Conservation (phyloP, 345 rosid species). For the Zanthoxylum bungeanum region DNA sequence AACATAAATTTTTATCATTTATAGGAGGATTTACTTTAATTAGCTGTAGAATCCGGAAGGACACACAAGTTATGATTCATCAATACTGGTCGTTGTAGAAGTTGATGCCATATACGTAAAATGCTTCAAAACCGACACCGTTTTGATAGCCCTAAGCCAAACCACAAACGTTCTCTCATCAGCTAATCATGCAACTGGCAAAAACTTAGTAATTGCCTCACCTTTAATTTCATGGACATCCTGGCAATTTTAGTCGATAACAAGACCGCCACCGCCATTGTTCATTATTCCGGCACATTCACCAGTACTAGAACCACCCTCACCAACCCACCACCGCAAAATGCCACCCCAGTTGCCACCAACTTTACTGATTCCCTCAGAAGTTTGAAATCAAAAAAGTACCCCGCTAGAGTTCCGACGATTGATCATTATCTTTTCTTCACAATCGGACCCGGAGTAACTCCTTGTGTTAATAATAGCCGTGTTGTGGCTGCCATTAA, state of each 20-base stretch:
- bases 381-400: slow-evolving; percentile 60
- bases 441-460: slow-evolving; percentile 70
- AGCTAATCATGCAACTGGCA: slow-evolving; percentile 42
- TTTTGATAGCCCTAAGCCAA: slow-evolving; percentile 76
- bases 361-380: slow-evolving; percentile 43
- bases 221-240: slow-evolving; percentile 86
- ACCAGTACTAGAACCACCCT: slow-evolving; percentile 31
- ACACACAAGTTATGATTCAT: slow-evolving; percentile 74
- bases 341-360: slow-evolving; percentile 62
- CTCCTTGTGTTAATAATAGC: slow-evolving; percentile 55
- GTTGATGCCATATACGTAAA: slow-evolving; percentile 80
- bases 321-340: slow-evolving; percentile 46
- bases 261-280: slow-evolving; percentile 62
- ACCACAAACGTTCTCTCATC: slow-evolving; percentile 66
- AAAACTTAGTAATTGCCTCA: slow-evolving; percentile 58
- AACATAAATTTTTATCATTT: neutral
- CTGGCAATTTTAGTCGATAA: slow-evolving; percentile 54
- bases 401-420: slow-evolving; percentile 69
- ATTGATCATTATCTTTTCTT: slow-evolving; percentile 64
- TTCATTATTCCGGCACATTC: slow-evolving; percentile 59
- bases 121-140: slow-evolving; percentile 64
- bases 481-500: slow-evolving; percentile 73
- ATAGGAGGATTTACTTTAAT: slow-evolving; percentile 37
- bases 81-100: slow-evolving; percentile 89
- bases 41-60: slow-evolving; percentile 50